Evolutionary conservation across 345 rosid genomes (phyloP).

Genomic region (Citrus mangshanensis): DNA sequence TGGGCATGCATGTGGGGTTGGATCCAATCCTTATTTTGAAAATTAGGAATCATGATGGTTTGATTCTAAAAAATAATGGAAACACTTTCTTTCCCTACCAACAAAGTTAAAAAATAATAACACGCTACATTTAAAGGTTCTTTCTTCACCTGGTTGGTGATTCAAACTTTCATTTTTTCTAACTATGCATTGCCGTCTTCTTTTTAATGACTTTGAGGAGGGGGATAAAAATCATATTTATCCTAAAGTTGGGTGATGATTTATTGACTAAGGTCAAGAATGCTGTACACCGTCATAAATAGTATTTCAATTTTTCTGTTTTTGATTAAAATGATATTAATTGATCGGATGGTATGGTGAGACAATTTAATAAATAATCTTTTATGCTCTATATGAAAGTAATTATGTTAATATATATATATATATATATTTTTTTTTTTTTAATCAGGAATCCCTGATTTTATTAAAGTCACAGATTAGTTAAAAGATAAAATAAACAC

Average conservation of each 20-base stretch:
- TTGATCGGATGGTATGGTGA: too few species aligned
- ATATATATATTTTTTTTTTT: too few species aligned
- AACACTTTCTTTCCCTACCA: neutral
- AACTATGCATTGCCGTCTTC: neutral
- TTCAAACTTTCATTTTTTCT: neutral
- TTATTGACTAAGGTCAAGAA: neutral
- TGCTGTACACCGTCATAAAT: too few species aligned
- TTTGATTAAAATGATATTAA: too few species aligned
- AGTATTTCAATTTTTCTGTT: too few species aligned
- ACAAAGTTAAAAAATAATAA: neutral
- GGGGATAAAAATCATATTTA: neutral
- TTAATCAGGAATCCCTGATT: too few species aligned
- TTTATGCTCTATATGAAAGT: too few species aligned
- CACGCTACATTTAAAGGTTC: neutral
- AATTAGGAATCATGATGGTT: conserved; percentile 22
- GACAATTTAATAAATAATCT: too few species aligned
- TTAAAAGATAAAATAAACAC: too few species aligned
- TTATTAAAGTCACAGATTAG: too few species aligned
- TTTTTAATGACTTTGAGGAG: neutral
- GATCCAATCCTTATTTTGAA: conserved; percentile 28
- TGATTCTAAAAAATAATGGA: conserved; percentile 26
- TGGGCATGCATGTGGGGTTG: conserved; percentile 32
- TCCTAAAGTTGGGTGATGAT: neutral
- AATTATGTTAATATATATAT: too few species aligned
- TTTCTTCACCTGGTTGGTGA: neutral